phyloP scores from a whole-genome alignment of 352 stramenopile species.

The Globisporangium megalacanthum region DNA sequence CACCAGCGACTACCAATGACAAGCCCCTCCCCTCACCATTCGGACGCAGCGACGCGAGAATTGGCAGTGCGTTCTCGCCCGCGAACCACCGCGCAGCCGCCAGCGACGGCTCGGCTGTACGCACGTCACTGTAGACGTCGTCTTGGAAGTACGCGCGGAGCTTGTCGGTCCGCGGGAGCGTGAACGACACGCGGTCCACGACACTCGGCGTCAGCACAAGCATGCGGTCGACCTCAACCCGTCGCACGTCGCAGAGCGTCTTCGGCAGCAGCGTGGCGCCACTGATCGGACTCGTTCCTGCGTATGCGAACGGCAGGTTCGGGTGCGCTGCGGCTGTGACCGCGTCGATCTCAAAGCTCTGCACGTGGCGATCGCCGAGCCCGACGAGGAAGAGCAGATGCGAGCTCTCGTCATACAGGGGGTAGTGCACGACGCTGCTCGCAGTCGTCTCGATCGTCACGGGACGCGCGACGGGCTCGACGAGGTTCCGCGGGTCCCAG shows the following conservation, averaged over 20 bases:
- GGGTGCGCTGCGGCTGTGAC: slow-evolving; percentile 30
- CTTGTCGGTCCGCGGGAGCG: slow-evolving; percentile 56
- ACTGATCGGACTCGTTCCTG: slow-evolving; percentile 41
- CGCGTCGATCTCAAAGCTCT: slow-evolving; percentile 66
- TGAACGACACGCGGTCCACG: slow-evolving; percentile 60
- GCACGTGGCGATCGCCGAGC: slow-evolving; percentile 58
- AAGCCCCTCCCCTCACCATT: slow-evolving; percentile 22
- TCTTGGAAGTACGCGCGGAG: slow-evolving; percentile 78
- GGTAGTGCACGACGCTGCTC: slow-evolving; percentile 42
- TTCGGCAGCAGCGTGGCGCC: slow-evolving; percentile 63
- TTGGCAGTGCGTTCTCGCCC: slow-evolving; percentile 32
- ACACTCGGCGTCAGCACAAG: slow-evolving; percentile 50
- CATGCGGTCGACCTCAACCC: slow-evolving; percentile 63
- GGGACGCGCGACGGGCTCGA: slow-evolving; percentile 47
- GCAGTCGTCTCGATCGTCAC: slow-evolving; percentile 31
- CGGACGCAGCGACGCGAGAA: slow-evolving; percentile 51
- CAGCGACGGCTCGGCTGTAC: slow-evolving; percentile 24
- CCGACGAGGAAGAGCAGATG: slow-evolving; percentile 64
- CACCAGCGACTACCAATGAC: background rate
- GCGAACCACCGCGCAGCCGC: slow-evolving; percentile 44
- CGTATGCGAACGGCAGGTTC: slow-evolving; percentile 61
- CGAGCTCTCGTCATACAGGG: slow-evolving; percentile 65
- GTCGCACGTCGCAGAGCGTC: slow-evolving; percentile 46
- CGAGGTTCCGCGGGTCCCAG: slow-evolving; percentile 67
- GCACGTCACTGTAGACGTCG: slow-evolving; percentile 54